Conservation (phyloP, 371 early-diverging fungal species). For the Zopfochytrium polystomum region DNA sequence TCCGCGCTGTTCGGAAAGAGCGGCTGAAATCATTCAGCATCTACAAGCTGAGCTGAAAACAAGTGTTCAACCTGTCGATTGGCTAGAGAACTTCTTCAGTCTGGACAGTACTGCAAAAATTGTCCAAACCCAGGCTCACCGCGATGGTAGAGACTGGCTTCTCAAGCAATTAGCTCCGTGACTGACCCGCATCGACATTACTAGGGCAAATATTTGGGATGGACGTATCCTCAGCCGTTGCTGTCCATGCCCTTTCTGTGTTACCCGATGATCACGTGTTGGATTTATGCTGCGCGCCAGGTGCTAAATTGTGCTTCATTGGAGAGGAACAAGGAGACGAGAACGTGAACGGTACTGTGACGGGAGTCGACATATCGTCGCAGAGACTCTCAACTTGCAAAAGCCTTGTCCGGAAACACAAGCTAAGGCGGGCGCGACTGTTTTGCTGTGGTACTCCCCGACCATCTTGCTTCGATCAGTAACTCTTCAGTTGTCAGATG, state of each 20-base stretch:
- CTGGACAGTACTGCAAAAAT: constrained; percentile 5
- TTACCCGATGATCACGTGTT: constrained; percentile 69
- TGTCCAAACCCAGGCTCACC: background rate
- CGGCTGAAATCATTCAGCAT: background rate
- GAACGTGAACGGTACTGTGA: constrained; percentile 66
- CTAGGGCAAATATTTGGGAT: constrained; percentile 69
- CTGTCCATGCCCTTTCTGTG: constrained; percentile 60
- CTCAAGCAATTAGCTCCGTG: background rate
- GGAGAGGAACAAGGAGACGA: constrained; percentile 60
- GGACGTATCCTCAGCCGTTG: constrained; percentile 77
- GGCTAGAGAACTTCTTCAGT: constrained; percentile 9
- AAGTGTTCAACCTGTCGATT: background rate
- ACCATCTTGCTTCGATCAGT: background rate
- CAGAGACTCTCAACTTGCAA: constrained; percentile 73
- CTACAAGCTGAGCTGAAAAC: background rate
- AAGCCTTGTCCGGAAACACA: constrained; percentile 64
- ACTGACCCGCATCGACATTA: background rate
- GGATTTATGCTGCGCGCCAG: constrained; percentile 70
- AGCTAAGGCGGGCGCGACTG: constrained; percentile 47
- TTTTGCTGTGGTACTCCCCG: constrained; percentile 27
- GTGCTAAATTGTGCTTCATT: constrained; percentile 81
- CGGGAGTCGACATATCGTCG: constrained; percentile 84
- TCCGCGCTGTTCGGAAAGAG: background rate
- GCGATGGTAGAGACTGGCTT: background rate
- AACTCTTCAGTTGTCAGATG: constrained; percentile 53